These are phyloP conservation scores for Scheffersomyces amazonensis DNA, from an alignment of 805 yeast species.

Conservation along the genomic window DNA sequence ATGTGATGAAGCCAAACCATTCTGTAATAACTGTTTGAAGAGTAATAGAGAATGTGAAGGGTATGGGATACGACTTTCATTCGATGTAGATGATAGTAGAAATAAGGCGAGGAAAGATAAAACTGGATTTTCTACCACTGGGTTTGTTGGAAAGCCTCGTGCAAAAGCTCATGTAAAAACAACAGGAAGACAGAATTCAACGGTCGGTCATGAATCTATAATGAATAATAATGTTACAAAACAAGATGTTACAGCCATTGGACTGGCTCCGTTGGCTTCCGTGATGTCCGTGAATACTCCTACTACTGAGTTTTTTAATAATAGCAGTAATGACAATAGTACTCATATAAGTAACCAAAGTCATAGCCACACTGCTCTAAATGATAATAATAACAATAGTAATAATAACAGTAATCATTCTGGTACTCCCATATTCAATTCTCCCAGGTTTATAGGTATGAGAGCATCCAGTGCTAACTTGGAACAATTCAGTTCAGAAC, in stretches of 20 bases:
- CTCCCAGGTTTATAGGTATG: constrained; percentile 1
- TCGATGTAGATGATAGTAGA: constrained; percentile 45
- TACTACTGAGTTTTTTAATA: background rate
- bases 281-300: background rate
- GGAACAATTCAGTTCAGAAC: constrained; percentile 18
- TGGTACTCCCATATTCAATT: background rate
- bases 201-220: background rate
- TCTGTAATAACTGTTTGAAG: constrained; percentile 45
- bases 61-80: constrained; percentile 45
- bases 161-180: background rate
- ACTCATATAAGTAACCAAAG: no score
- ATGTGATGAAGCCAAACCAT: constrained; percentile 56
- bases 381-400: no score
- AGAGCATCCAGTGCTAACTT: constrained; percentile 12
- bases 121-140: constrained; percentile 1
- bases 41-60: constrained; percentile 49
- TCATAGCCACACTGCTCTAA: no score
- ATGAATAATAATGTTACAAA: background rate
- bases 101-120: constrained; percentile 2
- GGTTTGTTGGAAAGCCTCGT: constrained; percentile 5
- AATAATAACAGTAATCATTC: no score
- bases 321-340: background rate
- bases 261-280: background rate
- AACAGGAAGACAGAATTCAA: constrained; percentile 1
- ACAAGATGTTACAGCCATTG: no score